These are phyloP conservation scores for Nakazawaea sp. DNA, from an alignment of 805 yeast species.

Conservation along the genomic window DNA sequence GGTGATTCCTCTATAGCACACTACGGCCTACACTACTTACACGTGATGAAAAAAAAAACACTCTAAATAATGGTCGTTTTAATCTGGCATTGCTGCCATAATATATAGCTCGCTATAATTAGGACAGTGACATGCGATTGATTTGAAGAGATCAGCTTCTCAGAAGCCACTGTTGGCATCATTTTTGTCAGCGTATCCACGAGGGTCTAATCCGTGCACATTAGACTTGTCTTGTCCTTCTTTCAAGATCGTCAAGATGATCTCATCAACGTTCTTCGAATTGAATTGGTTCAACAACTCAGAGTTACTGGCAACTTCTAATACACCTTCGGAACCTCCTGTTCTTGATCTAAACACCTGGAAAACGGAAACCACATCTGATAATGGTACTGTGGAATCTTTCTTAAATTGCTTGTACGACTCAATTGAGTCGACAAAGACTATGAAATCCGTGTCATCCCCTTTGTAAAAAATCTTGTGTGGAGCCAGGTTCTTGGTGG, in stretches of 20 bases:
- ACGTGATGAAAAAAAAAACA: too few species aligned
- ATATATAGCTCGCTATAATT: too few species aligned
- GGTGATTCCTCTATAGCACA: too few species aligned
- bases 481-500: too few species aligned
- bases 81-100: too few species aligned
- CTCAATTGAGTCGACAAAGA: constrained; percentile 53
- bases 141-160: too few species aligned
- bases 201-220: not conserved
- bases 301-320: constrained; percentile 64
- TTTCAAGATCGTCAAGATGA: constrained; percentile 49
- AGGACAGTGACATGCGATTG: too few species aligned
- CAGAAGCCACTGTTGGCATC: constrained; percentile 16
- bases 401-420: constrained; percentile 39
- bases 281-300: constrained; percentile 70
- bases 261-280: constrained; percentile 42
- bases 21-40: too few species aligned
- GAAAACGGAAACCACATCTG: constrained; percentile 56
- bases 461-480: constrained; percentile 63
- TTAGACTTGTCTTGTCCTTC: constrained; percentile 46
- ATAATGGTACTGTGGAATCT: constrained; percentile 51
- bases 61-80: too few species aligned
- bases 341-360: constrained; percentile 55
- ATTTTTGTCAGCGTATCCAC: constrained; percentile 7
- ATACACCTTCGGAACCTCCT: constrained; percentile 67
- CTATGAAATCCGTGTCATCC: constrained; percentile 50